phyloP scores from a whole-genome alignment of 768 basidiomycete genomes.

The Chalciporus pseudorubinellus region DNA sequence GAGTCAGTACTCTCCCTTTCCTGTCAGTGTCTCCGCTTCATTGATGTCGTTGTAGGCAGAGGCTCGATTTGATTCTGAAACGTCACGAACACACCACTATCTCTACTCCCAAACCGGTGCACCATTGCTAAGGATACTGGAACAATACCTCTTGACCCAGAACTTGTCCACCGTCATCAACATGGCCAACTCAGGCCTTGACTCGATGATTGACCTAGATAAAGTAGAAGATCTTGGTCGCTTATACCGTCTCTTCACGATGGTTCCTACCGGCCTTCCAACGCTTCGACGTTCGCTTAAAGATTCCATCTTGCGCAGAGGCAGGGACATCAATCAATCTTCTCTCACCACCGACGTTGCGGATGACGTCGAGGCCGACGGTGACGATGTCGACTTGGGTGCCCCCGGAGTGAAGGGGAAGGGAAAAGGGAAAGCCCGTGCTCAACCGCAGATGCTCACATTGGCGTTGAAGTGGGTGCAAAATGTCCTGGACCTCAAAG shows the following conservation, averaged over 20 bases:
- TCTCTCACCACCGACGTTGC: slow-evolving; percentile 43
- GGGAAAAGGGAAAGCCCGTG: slow-evolving; percentile 54
- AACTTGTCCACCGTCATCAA: slow-evolving; percentile 74
- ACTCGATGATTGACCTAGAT: slow-evolving; percentile 81
- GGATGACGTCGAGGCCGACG: slow-evolving; percentile 35
- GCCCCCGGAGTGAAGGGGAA: slow-evolving; percentile 43
- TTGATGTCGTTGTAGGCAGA: slow-evolving; percentile 59
- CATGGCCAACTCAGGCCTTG: slow-evolving; percentile 82
- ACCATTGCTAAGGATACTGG: slow-evolving; percentile 71
- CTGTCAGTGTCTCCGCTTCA: not conserved
- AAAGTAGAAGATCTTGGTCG: slow-evolving; percentile 74
- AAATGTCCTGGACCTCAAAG: slow-evolving; percentile 86
- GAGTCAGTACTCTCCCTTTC: slow-evolving; percentile 47
- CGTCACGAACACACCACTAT: slow-evolving; percentile 82
- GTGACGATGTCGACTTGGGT: slow-evolving; percentile 36
- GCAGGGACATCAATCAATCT: slow-evolving; percentile 73
- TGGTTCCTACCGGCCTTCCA: slow-evolving; percentile 64
- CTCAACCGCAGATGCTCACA: slow-evolving; percentile 44
- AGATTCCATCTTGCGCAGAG: slow-evolving; percentile 68
- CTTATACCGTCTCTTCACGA: slow-evolving; percentile 71
- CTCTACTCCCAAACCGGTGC: slow-evolving; percentile 70
- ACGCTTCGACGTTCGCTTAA: slow-evolving; percentile 66
- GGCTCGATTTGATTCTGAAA: slow-evolving; percentile 76
- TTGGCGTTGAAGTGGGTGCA: slow-evolving; percentile 91
- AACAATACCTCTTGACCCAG: slow-evolving; percentile 71